These are phyloP conservation scores for Tolypocladium nubicola DNA, from an alignment of 2,329 filamentous ascomycete genomes.

Conservation along the genomic window DNA sequence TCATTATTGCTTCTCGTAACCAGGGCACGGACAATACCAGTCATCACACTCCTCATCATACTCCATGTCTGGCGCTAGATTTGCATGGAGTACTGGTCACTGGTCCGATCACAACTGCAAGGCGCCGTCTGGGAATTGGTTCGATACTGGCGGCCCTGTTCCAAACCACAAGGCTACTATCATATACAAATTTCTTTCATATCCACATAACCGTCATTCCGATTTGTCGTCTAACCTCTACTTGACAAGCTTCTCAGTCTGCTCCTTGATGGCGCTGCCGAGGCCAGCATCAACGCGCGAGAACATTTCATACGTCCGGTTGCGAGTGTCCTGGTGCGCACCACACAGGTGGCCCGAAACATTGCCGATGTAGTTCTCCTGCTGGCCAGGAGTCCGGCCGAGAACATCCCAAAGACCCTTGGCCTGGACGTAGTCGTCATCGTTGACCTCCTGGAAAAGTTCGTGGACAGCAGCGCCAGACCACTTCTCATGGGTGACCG, in stretches of 20 bases:
- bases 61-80: neutral
- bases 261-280: conserved; percentile 38
- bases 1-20: too few species aligned
- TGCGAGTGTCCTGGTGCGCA: conserved; percentile 42
- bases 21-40: neutral
- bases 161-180: neutral
- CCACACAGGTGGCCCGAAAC: conserved; percentile 44
- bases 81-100: neutral
- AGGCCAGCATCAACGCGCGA: conserved; percentile 41
- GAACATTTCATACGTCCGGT: conserved; percentile 53
- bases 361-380: conserved; percentile 51
- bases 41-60: neutral
- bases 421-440: conserved; percentile 40
- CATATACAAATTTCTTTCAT: neutral
- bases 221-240: conserved; percentile 1
- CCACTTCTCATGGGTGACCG: conserved; percentile 36
- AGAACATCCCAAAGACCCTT: conserved; percentile 37
- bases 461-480: conserved; percentile 30
- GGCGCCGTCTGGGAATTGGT: neutral
- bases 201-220: neutral
- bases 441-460: conserved; percentile 32
- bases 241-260: conserved; percentile 36
- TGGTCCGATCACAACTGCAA: neutral
- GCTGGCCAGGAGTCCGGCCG: conserved; percentile 40
- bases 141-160: neutral